Conservation (phyloP, 768 basidiomycete genomes). For the Russula abietina region DNA sequence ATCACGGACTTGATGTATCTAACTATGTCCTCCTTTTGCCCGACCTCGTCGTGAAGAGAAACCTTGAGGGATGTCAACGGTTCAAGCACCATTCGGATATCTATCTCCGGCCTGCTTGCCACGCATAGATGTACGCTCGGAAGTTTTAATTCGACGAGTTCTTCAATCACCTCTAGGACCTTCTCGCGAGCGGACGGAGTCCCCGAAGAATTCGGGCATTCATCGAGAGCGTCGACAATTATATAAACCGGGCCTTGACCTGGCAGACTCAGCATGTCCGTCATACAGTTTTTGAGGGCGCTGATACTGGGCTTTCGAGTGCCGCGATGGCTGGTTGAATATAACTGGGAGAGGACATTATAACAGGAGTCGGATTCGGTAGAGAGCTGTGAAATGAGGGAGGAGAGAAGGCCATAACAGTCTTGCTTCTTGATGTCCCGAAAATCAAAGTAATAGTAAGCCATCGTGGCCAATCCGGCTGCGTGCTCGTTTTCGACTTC, state of each 20-base stretch:
- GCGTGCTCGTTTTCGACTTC: background rate
- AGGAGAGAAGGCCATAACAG: background rate
- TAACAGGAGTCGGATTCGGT: background rate
- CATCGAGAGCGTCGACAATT: constrained; percentile 3
- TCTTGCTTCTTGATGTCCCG: background rate
- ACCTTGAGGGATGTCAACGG: background rate
- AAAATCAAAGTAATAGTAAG: constrained; percentile 1
- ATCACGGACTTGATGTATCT: background rate
- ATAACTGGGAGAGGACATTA: background rate
- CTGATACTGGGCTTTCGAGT: background rate
- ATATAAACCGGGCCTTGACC: background rate
- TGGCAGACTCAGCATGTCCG: background rate
- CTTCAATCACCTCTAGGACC: background rate
- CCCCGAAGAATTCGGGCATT: background rate
- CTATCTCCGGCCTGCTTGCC: background rate
- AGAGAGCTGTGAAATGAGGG: constrained; percentile 5
- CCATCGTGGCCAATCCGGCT: background rate
- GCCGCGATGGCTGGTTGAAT: background rate
- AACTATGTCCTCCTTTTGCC: background rate
- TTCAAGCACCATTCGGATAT: background rate
- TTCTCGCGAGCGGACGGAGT: background rate
- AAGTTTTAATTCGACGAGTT: background rate
- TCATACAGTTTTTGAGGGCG: background rate
- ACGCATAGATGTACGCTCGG: background rate
- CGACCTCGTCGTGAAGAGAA: background rate